These are phyloP conservation scores for Ascodesmis nigricans DNA, from an alignment of 495 filamentous ascomycete genomes.

Conservation along the genomic window DNA sequence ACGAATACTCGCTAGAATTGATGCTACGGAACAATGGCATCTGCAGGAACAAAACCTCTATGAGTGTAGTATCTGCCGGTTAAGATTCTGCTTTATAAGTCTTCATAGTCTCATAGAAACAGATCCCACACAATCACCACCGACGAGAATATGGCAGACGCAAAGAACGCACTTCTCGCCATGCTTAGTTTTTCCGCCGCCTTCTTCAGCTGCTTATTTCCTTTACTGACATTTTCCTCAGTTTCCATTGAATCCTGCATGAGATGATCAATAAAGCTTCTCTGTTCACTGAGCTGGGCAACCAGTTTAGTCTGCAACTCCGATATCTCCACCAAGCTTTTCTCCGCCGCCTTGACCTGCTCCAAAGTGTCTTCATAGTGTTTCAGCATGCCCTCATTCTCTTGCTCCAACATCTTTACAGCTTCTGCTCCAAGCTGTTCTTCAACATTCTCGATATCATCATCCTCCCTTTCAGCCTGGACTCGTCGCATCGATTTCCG, in stretches of 20 bases:
- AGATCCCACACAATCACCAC: conserved; percentile 86
- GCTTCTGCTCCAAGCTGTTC: conserved; percentile 56
- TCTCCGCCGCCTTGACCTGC: conserved; percentile 85
- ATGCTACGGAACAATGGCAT: too few species aligned
- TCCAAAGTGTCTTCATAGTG: conserved; percentile 80
- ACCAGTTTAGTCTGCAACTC: conserved; percentile 78
- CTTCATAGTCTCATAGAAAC: too few species aligned
- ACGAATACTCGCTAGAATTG: too few species aligned
- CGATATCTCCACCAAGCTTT: conserved; percentile 76
- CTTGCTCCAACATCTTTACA: conserved; percentile 74
- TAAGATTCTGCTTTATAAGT: too few species aligned
- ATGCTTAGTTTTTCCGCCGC: conserved; percentile 61
- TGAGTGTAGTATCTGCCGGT: too few species aligned
- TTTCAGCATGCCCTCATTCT: conserved; percentile 78
- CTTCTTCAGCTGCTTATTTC: conserved; percentile 78
- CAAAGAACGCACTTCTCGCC: conserved; percentile 74
- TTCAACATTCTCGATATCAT: conserved; percentile 30
- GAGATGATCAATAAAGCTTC: conserved; percentile 66
- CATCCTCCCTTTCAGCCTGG: conserved; percentile 16
- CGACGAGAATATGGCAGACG: conserved; percentile 55
- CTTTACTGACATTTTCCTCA: conserved; percentile 62
- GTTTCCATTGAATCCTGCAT: conserved; percentile 67
- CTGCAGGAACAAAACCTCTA: too few species aligned
- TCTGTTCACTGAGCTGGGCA: conserved; percentile 60
- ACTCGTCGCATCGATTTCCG: too few species aligned